Base-by-base conservation (phyloP, 225 moss, liverwort and hornwort species). In the Physcomitrellopsis africana region DNA sequence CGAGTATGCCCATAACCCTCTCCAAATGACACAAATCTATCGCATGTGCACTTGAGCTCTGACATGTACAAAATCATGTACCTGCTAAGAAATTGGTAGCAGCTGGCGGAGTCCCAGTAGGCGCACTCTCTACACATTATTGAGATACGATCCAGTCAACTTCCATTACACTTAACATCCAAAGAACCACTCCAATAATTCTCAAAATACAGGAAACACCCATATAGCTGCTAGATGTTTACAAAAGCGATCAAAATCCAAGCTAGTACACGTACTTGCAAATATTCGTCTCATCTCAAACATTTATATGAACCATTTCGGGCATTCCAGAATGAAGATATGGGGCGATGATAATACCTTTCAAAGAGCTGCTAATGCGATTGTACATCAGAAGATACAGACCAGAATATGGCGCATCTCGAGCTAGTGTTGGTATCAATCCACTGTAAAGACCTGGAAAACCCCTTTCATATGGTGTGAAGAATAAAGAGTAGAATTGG, bases 321-420 rank as follows among this genome's bases (percentile, higher is more conserved):
- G 8, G 37, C 9, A 62, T 46, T 71, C 10, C 51, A 27, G 20
- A 0, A 19, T 24, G 32, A 65, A 9, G 18, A 51, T 58, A 18
- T 12, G 43, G 45, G 24, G 42, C 48, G 6, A 46, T 29, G 10
- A 70, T 1, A 72, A 72, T 14, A 92, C 96, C 99, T 88, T 87
- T 90, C 27, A 91, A 43, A 49, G 70, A 74, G 51, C 79, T 84
- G 75, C 93, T 87, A 72, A 86, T 72, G 51, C 90, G 92, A 17
- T 93, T 99, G 72, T 93, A 99, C 68, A 99, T 74, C 65, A 93
- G 52, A 66, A 99, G 84, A 79, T 99, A 99, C 32, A 95, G 84
- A 44, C 99, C 99, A 51, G 99, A 99, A 64, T 95, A 95, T 12
- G 99, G 99, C 7, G 90, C 95, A 73, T 99, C 95, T 65, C 95